Percentiles rank a stretch among this genome's conserved stretches.
phyloP scores from a whole-genome alignment of 768 basidiomycete species.

The Artomyces pyxidatus region DNA sequence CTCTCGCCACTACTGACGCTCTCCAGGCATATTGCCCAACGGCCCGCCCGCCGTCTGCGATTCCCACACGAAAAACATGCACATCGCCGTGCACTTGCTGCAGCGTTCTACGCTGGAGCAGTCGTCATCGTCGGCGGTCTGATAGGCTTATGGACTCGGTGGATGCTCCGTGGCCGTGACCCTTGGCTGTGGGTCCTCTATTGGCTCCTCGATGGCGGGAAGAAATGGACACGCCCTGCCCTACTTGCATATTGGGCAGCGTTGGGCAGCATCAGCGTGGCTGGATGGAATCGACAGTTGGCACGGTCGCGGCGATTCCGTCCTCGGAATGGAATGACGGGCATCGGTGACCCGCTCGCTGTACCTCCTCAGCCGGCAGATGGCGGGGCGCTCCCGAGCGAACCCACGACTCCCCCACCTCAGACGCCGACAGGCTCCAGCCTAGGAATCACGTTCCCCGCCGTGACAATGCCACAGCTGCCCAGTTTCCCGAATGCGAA shows the following conservation, averaged over 20 bases:
- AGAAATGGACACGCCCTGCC: slow-evolving; percentile 70
- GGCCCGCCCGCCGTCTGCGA: slow-evolving; percentile 73
- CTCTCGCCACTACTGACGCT: slow-evolving; percentile 90
- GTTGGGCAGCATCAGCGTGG: slow-evolving; percentile 77
- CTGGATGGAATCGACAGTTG: slow-evolving; percentile 90
- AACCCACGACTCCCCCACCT: slow-evolving; percentile 9
- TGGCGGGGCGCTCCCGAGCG: slow-evolving; percentile 3
- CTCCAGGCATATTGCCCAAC: slow-evolving; percentile 85
- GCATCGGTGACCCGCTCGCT: background rate
- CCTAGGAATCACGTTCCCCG: slow-evolving; percentile 13
- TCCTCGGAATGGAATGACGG: slow-evolving; percentile 25
- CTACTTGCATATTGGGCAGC: slow-evolving; percentile 82
- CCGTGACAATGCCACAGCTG: slow-evolving; percentile 41
- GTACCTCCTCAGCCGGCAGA: background rate
- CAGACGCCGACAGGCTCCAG: slow-evolving; percentile 3
- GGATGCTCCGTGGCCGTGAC: slow-evolving; percentile 73
- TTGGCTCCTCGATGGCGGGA: slow-evolving; percentile 69
- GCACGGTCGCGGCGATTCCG: slow-evolving; percentile 67
- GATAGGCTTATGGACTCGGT: slow-evolving; percentile 88
- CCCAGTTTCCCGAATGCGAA: slow-evolving; percentile 38
- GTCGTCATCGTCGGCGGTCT: slow-evolving; percentile 71
- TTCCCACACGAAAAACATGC: slow-evolving; percentile 76
- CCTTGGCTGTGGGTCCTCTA: slow-evolving; percentile 84
- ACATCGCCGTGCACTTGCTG: slow-evolving; percentile 76
- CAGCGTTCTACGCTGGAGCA: slow-evolving; percentile 75